These are phyloP conservation scores for Saccharomyces cerevisiae DNA, from an alignment of 805 yeast species.

Conservation along the genomic window DNA sequence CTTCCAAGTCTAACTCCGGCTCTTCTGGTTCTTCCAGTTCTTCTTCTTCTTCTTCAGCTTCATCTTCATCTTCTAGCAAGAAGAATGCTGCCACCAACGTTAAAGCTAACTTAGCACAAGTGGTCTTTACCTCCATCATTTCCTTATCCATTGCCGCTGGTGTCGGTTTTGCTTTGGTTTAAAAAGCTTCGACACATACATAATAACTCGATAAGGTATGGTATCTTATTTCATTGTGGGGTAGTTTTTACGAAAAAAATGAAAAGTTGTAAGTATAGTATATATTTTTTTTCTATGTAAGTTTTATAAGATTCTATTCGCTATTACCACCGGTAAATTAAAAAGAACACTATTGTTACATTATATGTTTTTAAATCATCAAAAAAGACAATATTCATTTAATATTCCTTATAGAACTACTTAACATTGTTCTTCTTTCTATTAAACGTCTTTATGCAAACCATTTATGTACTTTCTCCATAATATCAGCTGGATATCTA, in stretches of 20 bases:
- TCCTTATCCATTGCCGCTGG: slow-evolving; percentile 33
- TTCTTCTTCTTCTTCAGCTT: slow-evolving; percentile 9
- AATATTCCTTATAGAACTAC: neutral
- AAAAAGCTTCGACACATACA: neutral
- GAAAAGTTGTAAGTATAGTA: neutral
- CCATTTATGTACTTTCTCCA: slow-evolving; percentile 52
- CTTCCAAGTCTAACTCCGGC: slow-evolving; percentile 13
- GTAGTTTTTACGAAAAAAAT: neutral
- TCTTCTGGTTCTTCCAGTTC: slow-evolving; percentile 10
- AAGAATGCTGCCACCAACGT: slow-evolving; percentile 21
- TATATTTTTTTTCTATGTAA: neutral
- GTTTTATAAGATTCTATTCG: neutral
- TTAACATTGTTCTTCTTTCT: neutral
- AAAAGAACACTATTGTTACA: neutral
- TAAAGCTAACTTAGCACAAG: slow-evolving; percentile 25
- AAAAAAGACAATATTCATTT: neutral
- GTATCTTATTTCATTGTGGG: neutral
- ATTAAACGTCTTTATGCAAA: slow-evolving; percentile 32
- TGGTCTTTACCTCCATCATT: slow-evolving; percentile 26
- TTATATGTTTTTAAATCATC: neutral
- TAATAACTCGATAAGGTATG: neutral
- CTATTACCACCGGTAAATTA: neutral
- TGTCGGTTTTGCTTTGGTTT: slow-evolving; percentile 32
- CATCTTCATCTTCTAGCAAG: slow-evolving; percentile 20
- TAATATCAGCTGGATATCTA: slow-evolving; percentile 53